Base-by-base conservation (phyloP, 352 stramenopile genomes). In the Phytopythium montanum region DNA sequence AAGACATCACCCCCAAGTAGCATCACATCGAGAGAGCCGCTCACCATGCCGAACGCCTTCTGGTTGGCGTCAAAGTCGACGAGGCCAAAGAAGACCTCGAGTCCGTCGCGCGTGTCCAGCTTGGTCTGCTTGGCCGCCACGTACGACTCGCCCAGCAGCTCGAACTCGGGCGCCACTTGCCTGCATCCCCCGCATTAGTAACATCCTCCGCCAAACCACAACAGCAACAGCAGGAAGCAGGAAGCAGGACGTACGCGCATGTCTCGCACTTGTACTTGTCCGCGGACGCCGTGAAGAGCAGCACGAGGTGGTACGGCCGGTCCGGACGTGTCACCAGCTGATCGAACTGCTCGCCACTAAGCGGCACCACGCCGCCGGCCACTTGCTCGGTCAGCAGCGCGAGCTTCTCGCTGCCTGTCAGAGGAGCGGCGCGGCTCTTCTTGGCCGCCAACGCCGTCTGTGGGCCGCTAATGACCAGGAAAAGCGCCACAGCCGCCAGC, bases 41-140 rank as follows among this genome's bases (percentile, higher is more conserved):
- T 25, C 38, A 87, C 79, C 57, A 87, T 69, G 38, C 75, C 79
- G 59, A 91, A 94, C 10, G 76, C 70, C 19, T 79, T 59, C 63
- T 87, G 78, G 64, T 88, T 90, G 23, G 56, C 33, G 36, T 91
- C 81, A 72, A 90, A 92, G 65, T 95, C 83, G 34, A 90, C 81
- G 52, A 93, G 52, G 50, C 59, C 82, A 51, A 90, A 95, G 61
- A 88, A 85, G 9, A 95, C 64, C 34, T 92, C 83, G 46, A 92
- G 70, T 0, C 83, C 83, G 56, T 93, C 85, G 45, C 80, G 77
- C 19, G 83, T 92, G 62, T 89, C 78, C 29, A 92, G 66, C 51
- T 88, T 85, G 50, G 80, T 64, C 62, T 91, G 80, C 64, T 88
- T 87, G 28, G 79, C 81, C 2, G 61, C 58, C 14, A 67, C 57